Percentiles rank a stretch among this genome's conserved stretches.
phyloP scores from a whole-genome alignment of 1,139 yeast genomes.

The Magnusiomyces magnusii region DNA sequence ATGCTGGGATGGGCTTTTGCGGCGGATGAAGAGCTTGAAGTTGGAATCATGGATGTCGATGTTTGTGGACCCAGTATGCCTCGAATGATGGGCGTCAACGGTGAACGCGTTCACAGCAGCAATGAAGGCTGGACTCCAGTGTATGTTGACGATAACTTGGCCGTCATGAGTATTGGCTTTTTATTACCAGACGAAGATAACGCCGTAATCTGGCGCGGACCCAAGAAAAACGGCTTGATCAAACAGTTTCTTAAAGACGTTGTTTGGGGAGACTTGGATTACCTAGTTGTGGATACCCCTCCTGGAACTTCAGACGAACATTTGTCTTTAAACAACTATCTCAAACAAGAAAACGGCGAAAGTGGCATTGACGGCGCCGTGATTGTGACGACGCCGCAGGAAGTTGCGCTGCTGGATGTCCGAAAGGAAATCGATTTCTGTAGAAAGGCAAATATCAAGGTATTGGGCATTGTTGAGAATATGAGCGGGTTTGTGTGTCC shows the following conservation, averaged over 20 bases:
- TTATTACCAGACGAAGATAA: conserved; percentile 92
- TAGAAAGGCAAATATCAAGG: conserved; percentile 74
- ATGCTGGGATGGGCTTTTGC: conserved; percentile 96
- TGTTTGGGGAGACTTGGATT: conserved; percentile 92
- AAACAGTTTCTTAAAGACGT: conserved; percentile 94
- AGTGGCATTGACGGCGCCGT: conserved; percentile 94
- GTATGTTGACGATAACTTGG: conserved; percentile 88
- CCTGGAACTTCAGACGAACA: conserved; percentile 99
- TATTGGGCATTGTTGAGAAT: conserved; percentile 89
- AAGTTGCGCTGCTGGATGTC: conserved; percentile 90
- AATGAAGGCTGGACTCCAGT: conserved; percentile 96
- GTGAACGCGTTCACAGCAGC: conserved; percentile 81
- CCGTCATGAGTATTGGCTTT: conserved; percentile 92
- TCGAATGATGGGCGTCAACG: conserved; percentile 85
- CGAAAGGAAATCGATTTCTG: conserved; percentile 95
- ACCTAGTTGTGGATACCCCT: conserved; percentile 89
- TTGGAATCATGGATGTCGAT: conserved; percentile 96
- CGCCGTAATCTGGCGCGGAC: conserved; percentile 96
- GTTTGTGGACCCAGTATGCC: conserved; percentile 98
- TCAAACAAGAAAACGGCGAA: conserved; percentile 46
- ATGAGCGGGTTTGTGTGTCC: conserved; percentile 99
- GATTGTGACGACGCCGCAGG: conserved; percentile 96
- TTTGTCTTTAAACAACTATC: conserved; percentile 74
- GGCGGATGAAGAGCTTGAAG: conserved; percentile 75
- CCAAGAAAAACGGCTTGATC: conserved; percentile 86